A percentile compares a stretch with the other conserved stretches of the same genome.
Evolutionary conservation across 2,329 filamentous ascomycete species (phyloP).

Genomic region (Pezicula radicicola): DNA sequence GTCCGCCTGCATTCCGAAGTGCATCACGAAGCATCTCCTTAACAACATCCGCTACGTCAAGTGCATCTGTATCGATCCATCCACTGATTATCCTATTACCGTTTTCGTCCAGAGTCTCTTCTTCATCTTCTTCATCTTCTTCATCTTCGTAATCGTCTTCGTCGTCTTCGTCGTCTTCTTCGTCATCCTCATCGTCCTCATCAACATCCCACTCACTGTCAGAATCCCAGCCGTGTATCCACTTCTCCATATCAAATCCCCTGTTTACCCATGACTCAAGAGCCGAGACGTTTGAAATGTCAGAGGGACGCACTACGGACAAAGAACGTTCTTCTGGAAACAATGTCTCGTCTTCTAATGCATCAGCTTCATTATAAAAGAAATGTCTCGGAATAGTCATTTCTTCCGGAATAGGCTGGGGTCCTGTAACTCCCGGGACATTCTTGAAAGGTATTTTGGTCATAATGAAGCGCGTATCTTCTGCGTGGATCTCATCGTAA

Average conservation of each 20-base stretch:
- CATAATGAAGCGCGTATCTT: conserved; percentile 7
- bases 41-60: too few relatives aligned
- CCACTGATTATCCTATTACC: not conserved
- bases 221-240: conserved; percentile 2
- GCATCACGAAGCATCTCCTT: too few relatives aligned
- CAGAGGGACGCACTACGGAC: not conserved
- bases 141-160: too few relatives aligned
- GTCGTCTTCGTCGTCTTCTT: not conserved
- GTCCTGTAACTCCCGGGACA: not conserved
- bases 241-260: too few relatives aligned
- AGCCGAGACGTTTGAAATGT: too few relatives aligned
- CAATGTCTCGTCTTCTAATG: conserved; percentile 36
- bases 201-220: conserved; percentile 1
- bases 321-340: conserved; percentile 32
- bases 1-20: too few relatives aligned
- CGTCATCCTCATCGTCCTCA: not conserved
- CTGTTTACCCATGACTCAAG: too few relatives aligned
- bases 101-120: not conserved
- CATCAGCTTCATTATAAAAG: conserved; percentile 37
- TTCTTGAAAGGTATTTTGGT: not conserved
- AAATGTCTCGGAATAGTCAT: conserved; percentile 17
- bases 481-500: conserved; percentile 28
- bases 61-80: not conserved
- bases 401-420: conserved; percentile 3
- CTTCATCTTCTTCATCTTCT: not conserved